Base-by-base conservation (phyloP, 1,284 basidiomycete species). In the Neolentinus lepideus region DNA sequence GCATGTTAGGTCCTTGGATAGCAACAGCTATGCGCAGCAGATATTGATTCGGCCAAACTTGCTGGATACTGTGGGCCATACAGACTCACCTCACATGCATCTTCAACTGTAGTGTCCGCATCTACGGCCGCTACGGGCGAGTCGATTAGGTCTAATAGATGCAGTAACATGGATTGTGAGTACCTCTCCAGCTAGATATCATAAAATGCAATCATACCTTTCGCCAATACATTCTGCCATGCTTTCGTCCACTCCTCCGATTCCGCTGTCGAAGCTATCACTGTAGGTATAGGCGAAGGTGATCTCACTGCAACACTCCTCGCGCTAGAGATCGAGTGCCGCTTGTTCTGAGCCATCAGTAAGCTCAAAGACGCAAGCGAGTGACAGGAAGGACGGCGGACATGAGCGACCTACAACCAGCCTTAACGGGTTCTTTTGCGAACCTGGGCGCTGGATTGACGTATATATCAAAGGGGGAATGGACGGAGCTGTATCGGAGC, bases 1-100 rank as follows among this genome's bases (percentile, higher is more conserved):
- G 64, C 88, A 91, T 2, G 74, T 67, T 2, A 79, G 76, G 57
- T 82, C 74, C 59, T 86, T 79, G 16, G 77, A 78, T 25, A 90
- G 73, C 19, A 91, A 74, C 6, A 78, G 66, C 88, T 90, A 57
- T 0, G 53, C 25, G n/a, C 47, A 27, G 38, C 9, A 16, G 31
- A 46, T 53, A 33, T 52, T 25, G 25, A 45, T 51, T 24, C 27
- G 21, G 0, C 55, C 31, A 43, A 27, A 21, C 10, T 29, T 45
- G 36, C 54, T 31, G 22, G 50, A 29, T 35, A 53, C 8, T 14
- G 31, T 33, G 48, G 21, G 31, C 70, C 78, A 31, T 12, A 31
- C n/a, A n/a, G n/a, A 31, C 29, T 62, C 64, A 85, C 89, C 62
- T 90, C 88, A 63, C 88, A 91, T 14, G 89, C 88, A 46, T 88